Base-by-base conservation (phyloP, 2,329 filamentous ascomycete species). In the Pseudogymnoascus verrucosus region DNA sequence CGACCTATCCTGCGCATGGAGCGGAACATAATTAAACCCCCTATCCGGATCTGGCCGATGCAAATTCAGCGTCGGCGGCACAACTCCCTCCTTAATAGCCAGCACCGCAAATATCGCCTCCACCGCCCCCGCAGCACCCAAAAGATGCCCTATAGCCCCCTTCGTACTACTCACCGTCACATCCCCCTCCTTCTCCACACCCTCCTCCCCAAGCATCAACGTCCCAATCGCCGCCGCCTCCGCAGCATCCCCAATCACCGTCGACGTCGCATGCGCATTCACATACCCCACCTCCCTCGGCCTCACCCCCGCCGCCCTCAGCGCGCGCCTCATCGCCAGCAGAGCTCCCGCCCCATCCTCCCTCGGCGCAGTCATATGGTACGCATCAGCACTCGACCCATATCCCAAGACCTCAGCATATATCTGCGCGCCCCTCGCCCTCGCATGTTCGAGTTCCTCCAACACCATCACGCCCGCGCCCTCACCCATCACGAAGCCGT, bases 251-350 rank as follows among this genome's bases (percentile, higher is more conserved):
- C 95, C 95, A 2, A 98, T 82, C 5, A 81, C 75, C 0, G 93
- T 99, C 21, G 90, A 90, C 1, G 95, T 99, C 0, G 93, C 95
- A 73, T 99, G 95, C 1, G 95, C 95, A 71, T 98, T 99, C 72
- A 99, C 84, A 74, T 99, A 99, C 74, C 93, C 90, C 4, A 99
- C 86, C 42, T 86, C 78, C 0, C 76, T 76, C 0, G 95, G 93
- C 61, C 80, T 80, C 39, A 96, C 72, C 0, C 81, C 76, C 0
- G 92, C 91, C 71, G 90, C 84, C 69, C 82, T 86, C 65, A 99
- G 76, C 0, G 93, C 93, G 68, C 85, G 85, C 73, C 84, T 89
- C 95, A 99, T 99, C 3, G 93, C 89, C 57, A 90, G 79, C 31
- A 86, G 84, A 0, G 95, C 93, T 0, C 95, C 95, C 60, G 84